These are phyloP conservation scores for Trichoderma brevicompactum DNA, from an alignment of 2,329 filamentous ascomycete genomes.

Conservation along the genomic window DNA sequence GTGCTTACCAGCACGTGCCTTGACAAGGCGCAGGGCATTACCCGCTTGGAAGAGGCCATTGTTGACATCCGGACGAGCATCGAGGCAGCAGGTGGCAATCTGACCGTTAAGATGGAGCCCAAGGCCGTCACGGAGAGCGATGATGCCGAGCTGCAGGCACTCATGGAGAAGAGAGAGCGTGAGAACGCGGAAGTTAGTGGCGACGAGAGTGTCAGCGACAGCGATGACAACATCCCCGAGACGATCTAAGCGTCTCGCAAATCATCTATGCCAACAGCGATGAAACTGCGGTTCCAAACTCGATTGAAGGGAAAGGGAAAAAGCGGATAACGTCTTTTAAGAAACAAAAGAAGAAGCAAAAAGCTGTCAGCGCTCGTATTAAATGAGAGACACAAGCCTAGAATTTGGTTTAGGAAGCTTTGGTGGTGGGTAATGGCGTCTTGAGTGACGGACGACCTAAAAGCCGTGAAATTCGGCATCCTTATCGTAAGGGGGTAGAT, in stretches of 20 bases:
- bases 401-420: constrained; percentile 28
- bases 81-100: constrained; percentile 73
- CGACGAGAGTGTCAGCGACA: constrained; percentile 94
- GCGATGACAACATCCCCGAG: constrained; percentile 74
- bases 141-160: constrained; percentile 91
- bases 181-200: constrained; percentile 98
- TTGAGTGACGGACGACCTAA: constrained; percentile 23
- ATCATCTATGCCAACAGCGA: constrained; percentile 22
- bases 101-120: constrained; percentile 95
- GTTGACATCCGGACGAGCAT: constrained; percentile 84
- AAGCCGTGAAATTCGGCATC: constrained; percentile 23
- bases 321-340: constrained; percentile 7
- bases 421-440: constrained; percentile 24
- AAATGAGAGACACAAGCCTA: constrained; percentile 22
- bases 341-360: neutral
- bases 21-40: constrained; percentile 87
- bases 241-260: constrained; percentile 42
- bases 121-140: constrained; percentile 99
- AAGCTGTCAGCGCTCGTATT: constrained; percentile 17
- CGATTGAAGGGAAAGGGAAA: constrained; percentile 18
- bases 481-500: constrained; percentile 4
- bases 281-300: constrained; percentile 5
- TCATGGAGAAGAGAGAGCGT: constrained; percentile 98
- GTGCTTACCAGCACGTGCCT: constrained; percentile 94
- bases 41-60: constrained; percentile 85